Evolutionary conservation across 75 land plant species (phyloP).

Genomic region (Pinus tabuliformis): DNA sequence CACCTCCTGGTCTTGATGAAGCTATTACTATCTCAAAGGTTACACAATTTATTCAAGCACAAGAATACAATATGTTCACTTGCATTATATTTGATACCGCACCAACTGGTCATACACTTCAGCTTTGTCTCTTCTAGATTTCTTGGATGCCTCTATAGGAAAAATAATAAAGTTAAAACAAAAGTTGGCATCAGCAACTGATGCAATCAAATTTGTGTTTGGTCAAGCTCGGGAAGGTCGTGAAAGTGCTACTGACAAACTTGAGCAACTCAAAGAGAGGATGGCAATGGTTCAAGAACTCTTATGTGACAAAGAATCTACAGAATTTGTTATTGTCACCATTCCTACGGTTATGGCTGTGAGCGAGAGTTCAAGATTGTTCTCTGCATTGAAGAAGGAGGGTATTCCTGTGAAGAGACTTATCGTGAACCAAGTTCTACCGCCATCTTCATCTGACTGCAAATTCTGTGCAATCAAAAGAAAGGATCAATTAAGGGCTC

Average conservation of each 20-base stretch:
- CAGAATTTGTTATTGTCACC: conserved; percentile 93
- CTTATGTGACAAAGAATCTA: conserved; percentile 75
- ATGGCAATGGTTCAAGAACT: conserved; percentile 94
- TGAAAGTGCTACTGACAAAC: conserved; percentile 69
- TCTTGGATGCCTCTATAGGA: conserved; percentile 93
- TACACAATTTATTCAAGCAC: conserved; percentile 87
- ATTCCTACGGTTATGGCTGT: conserved; percentile 99
- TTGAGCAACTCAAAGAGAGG: conserved; percentile 88
- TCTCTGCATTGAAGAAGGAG: conserved; percentile 75
- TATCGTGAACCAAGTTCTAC: conserved; percentile 81
- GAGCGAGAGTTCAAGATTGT: conserved; percentile 80
- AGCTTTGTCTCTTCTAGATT: conserved; percentile 92
- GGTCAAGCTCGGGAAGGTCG: conserved; percentile 58
- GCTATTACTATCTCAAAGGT: conserved; percentile 95
- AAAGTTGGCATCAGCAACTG: conserved; percentile 76
- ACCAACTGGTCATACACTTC: conserved; percentile 92
- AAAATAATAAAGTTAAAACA: conserved; percentile 89
- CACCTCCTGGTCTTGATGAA: conserved; percentile 96
- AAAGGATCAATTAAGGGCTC: conserved; percentile 85
- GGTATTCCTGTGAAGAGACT: conserved; percentile 81
- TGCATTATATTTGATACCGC: conserved; percentile 94
- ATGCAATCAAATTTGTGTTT: conserved; percentile 91
- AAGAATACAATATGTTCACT: conserved; percentile 70
- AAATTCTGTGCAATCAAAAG: conserved; percentile 88
- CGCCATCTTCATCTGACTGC: conserved; percentile 91